Conservation (phyloP, 2,329 filamentous ascomycete genomes). For the Arachnomyces sp. region DNA sequence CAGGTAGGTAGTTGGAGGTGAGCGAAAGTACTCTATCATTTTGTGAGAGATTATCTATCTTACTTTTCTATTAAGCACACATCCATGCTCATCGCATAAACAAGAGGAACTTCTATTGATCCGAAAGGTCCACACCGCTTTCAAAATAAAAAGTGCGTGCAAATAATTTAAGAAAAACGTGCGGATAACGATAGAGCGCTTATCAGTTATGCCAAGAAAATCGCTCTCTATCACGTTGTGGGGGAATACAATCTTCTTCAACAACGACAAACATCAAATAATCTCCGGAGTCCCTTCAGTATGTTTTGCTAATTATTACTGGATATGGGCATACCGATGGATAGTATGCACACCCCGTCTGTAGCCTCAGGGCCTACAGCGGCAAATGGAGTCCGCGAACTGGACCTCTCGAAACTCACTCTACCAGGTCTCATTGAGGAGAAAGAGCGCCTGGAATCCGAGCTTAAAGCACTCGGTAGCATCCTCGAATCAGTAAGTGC, state of each 20-base stretch:
- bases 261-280: too few relatives aligned
- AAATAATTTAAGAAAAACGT: too few relatives aligned
- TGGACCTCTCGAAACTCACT: constrained; percentile 60
- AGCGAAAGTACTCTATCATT: too few relatives aligned
- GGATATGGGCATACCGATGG: constrained; percentile 53
- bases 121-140: too few relatives aligned
- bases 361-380: constrained; percentile 72
- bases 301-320: constrained; percentile 12
- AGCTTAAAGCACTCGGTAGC: constrained; percentile 73
- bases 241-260: too few relatives aligned
- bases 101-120: too few relatives aligned
- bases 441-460: constrained; percentile 77
- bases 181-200: background rate
- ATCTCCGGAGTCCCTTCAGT: background rate
- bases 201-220: background rate
- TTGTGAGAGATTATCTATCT: too few relatives aligned
- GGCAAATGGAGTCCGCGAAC: constrained; percentile 44
- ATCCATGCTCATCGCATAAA: too few relatives aligned
- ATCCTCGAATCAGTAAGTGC: constrained; percentile 76
- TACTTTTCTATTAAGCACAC: too few relatives aligned
- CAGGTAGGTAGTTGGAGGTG: too few relatives aligned
- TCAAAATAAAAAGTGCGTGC: too few relatives aligned
- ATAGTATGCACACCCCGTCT: constrained; percentile 60
- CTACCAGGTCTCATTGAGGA: constrained; percentile 73
- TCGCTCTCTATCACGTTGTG: background rate